These are phyloP conservation scores for Rosa multiflora DNA, from an alignment of 306 rosid genomes.

Conservation along the genomic window DNA sequence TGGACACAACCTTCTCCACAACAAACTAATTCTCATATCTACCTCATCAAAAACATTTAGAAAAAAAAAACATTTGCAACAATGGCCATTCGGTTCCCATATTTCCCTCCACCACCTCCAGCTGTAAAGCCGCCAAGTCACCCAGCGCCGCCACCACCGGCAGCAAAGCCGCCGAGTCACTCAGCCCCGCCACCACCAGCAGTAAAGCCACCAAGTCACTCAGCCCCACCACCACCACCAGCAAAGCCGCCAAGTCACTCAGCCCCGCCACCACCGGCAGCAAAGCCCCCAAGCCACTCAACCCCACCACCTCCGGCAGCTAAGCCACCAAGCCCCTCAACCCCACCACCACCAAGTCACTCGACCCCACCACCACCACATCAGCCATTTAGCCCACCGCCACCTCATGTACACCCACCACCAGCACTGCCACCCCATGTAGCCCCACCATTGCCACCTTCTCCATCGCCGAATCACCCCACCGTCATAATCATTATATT, in stretches of 20 bases:
- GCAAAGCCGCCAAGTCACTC: constrained; percentile 12
- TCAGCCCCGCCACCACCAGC: constrained; percentile 16
- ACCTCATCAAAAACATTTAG: background rate
- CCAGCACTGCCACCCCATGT: constrained; percentile 41
- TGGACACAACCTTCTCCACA: constrained; percentile 22
- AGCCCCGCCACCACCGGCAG: background rate
- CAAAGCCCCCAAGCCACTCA: constrained; percentile 11
- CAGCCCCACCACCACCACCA: background rate
- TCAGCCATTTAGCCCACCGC: constrained; percentile 39
- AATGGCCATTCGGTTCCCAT: constrained; percentile 54
- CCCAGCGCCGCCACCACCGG: constrained; percentile 17
- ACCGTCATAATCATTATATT: constrained; percentile 55
- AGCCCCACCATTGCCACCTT: constrained; percentile 31
- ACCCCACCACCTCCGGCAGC: constrained; percentile 10
- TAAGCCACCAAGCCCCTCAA: constrained; percentile 1
- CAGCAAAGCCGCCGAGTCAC: background rate
- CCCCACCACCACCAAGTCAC: constrained; percentile 11
- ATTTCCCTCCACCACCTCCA: constrained; percentile 30
- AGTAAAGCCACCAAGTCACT: constrained; percentile 27
- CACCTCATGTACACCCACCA: constrained; percentile 29
- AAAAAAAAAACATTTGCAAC: background rate
- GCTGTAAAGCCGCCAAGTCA: constrained; percentile 7
- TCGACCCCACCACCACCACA: constrained; percentile 13
- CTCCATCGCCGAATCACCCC: constrained; percentile 55
- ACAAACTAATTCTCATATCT: background rate